Conservation (phyloP, 495 filamentous ascomycete genomes). For the Penicillium canariense region DNA sequence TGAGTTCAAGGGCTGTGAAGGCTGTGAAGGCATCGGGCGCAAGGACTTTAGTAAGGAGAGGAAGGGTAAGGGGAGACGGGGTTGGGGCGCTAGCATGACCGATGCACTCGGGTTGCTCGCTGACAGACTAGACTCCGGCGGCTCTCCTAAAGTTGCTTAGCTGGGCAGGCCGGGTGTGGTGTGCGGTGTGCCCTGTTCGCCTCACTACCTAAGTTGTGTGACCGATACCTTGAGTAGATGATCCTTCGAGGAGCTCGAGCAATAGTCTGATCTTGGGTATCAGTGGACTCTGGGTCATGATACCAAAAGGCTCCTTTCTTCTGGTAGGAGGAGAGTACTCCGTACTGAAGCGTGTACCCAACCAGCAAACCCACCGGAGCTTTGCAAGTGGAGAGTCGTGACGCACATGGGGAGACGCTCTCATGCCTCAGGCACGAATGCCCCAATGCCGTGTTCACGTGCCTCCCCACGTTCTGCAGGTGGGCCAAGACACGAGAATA, state of each 20-base stretch:
- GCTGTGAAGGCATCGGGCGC: background rate
- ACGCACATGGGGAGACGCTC: constrained; percentile 20
- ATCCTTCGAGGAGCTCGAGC: background rate
- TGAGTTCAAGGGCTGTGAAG: background rate
- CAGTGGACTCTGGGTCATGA: background rate
- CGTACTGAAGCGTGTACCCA: background rate
- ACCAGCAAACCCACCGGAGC: constrained; percentile 20
- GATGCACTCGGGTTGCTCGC: background rate
- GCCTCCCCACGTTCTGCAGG: background rate
- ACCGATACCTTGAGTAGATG: background rate
- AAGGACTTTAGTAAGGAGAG: background rate
- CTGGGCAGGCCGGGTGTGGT: too few relatives aligned
- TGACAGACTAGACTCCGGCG: background rate
- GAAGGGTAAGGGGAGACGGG: too few relatives aligned
- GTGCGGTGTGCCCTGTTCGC: background rate
- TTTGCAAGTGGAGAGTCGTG: constrained; percentile 28
- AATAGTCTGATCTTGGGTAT: background rate
- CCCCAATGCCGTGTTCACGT: constrained; percentile 2
- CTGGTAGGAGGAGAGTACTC: background rate
- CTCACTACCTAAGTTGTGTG: background rate
- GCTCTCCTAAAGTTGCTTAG: constrained; percentile 1
- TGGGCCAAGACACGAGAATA: background rate
- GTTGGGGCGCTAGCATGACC: background rate
- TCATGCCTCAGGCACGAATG: constrained; percentile 15
- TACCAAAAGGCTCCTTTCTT: too few relatives aligned